Evolutionary conservation across 2,329 filamentous ascomycete genomes (phyloP).

Genomic region (Mycosphaerella sp.): DNA sequence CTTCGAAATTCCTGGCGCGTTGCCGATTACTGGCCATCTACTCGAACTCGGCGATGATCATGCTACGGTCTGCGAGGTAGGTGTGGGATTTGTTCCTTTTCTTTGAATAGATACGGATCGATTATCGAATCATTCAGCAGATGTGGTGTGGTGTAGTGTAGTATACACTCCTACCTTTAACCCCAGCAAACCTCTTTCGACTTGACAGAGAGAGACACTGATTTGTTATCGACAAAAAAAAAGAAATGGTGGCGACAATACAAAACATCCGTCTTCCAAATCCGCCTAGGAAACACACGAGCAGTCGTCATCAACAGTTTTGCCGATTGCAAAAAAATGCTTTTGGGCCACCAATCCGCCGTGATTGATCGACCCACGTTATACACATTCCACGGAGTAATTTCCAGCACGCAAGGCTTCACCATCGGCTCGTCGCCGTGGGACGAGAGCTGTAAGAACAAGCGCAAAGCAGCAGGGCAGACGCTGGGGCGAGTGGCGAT

Average conservation of each 20-base stretch:
- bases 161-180: no score
- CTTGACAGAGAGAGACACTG: no score
- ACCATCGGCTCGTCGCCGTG: conserved; percentile 51
- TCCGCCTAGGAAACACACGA: conserved; percentile 49
- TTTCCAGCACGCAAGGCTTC: conserved; percentile 49
- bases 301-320: conserved; percentile 51
- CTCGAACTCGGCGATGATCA: conserved; percentile 50
- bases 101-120: no score
- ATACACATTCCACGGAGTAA: conserved; percentile 51
- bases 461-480: conserved; percentile 47
- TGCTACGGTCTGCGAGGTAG: conserved; percentile 44
- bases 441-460: conserved; percentile 50
- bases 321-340: conserved; percentile 47
- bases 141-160: no score
- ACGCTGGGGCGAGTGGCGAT: conserved; percentile 44
- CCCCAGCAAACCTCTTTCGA: no score
- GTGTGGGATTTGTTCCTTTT: no score
- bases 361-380: conserved; percentile 44
- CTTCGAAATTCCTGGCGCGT: conserved; percentile 47
- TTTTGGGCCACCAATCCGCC: conserved; percentile 47
- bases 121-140: no score
- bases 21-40: conserved; percentile 48
- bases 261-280: conserved; percentile 45
- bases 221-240: no score
- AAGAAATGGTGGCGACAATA: conserved; percentile 43